phyloP scores from a whole-genome alignment of 176 grass and related monocot genomes.

The Musa troglodytarum region DNA sequence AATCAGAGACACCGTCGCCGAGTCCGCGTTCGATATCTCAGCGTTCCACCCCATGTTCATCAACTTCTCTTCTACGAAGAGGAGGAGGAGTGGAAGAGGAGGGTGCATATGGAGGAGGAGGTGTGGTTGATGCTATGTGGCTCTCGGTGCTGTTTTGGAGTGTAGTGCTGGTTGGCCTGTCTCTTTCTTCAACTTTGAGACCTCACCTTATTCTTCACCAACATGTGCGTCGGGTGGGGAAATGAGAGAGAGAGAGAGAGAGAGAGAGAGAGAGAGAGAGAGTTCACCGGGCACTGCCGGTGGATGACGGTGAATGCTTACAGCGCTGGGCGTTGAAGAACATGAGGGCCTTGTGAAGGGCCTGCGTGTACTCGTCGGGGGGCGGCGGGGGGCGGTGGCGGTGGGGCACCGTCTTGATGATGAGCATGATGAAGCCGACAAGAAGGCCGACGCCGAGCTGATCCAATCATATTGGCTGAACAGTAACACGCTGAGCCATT shows the following conservation, averaged over 20 bases:
- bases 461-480: too few relatives aligned
- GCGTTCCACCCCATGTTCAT: too few relatives aligned
- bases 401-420: slow-evolving; percentile 1
- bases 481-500: too few relatives aligned
- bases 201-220: not conserved
- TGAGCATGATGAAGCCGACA: slow-evolving; percentile 2
- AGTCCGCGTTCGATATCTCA: too few relatives aligned
- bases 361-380: not conserved
- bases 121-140: too few relatives aligned
- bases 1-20: not conserved
- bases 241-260: too few relatives aligned
- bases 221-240: not conserved
- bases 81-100: not conserved
- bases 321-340: slow-evolving; percentile 11
- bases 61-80: not conserved
- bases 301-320: not conserved
- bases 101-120: not conserved
- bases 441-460: not conserved
- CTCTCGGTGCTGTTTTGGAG: too few relatives aligned
- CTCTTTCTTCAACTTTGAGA: not conserved
- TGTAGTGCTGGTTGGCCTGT: too few relatives aligned
- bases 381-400: not conserved
- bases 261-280: not conserved
- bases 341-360: slow-evolving; percentile 9
- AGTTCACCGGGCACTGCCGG: not conserved